Percentiles rank a stretch among this genome's conserved stretches.
Conservation (phyloP, 2,329 filamentous ascomycete species). For the Clonostachys solani region DNA sequence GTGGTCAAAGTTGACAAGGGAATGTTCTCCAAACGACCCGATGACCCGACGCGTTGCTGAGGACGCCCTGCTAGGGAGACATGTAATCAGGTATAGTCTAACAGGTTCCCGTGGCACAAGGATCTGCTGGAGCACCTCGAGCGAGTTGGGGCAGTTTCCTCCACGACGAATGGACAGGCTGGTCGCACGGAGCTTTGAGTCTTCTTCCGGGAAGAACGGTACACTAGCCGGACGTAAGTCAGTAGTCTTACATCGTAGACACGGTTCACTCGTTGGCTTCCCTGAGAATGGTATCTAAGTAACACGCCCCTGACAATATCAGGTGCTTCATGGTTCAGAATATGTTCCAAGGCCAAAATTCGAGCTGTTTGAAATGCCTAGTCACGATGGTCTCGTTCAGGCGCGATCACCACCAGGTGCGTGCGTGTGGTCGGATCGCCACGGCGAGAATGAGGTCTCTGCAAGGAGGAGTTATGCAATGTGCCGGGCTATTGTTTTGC, state of each 20-base stretch:
- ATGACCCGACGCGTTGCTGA: slow-evolving; percentile 45
- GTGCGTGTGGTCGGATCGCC: too few species aligned
- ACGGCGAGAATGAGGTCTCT: too few species aligned
- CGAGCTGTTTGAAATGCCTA: too few species aligned
- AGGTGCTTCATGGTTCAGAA: slow-evolving; percentile 44
- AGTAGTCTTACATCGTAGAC: slow-evolving; percentile 1
- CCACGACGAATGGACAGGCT: slow-evolving; percentile 56
- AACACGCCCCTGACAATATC: slow-evolving; percentile 63
- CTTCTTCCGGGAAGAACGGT: slow-evolving; percentile 63
- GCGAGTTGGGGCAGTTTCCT: slow-evolving; percentile 68
- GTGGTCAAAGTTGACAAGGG: slow-evolving; percentile 41
- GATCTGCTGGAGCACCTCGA: slow-evolving; percentile 67
- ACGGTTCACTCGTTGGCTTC: slow-evolving; percentile 23
- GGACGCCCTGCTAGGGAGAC: slow-evolving; percentile 49
- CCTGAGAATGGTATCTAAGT: slow-evolving; percentile 68
- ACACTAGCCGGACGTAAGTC: slow-evolving; percentile 38
- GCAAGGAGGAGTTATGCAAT: too few species aligned
- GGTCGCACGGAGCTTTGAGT: slow-evolving; percentile 67
- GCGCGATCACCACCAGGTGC: too few species aligned
- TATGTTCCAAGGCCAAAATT: background rate
- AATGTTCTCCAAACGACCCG: slow-evolving; percentile 42
- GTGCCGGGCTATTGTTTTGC: too few species aligned
- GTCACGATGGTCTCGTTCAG: too few species aligned
- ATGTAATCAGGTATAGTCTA: slow-evolving; percentile 39
- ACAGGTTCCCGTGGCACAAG: slow-evolving; percentile 22